A percentile compares a stretch with the other conserved stretches of the same genome.
These are phyloP conservation scores for Arabis hirsuta DNA, from an alignment of 345 rosid species.

Conservation along the genomic window DNA sequence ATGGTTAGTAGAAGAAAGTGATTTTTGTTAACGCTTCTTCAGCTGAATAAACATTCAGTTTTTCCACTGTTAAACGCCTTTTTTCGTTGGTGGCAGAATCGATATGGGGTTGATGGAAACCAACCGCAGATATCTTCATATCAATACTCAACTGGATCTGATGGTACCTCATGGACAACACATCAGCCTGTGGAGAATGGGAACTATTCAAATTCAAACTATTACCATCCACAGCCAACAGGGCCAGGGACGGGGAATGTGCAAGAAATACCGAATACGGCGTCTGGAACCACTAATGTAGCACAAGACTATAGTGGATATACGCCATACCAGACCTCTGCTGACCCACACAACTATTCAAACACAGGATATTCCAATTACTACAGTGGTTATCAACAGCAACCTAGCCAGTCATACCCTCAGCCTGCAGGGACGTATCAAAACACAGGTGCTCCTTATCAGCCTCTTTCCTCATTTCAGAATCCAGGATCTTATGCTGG, in stretches of 20 bases:
- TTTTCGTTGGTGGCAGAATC: slow-evolving; percentile 49
- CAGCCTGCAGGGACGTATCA: slow-evolving; percentile 93
- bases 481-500: slow-evolving; percentile 99
- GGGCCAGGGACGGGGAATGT: slow-evolving; percentile 49
- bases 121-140: slow-evolving; percentile 64
- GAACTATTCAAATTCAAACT: slow-evolving; percentile 51
- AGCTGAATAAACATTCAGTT: background rate
- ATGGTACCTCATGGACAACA: slow-evolving; percentile 57
- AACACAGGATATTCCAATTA: slow-evolving; percentile 75
- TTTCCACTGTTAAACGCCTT: slow-evolving; percentile 19
- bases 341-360: slow-evolving; percentile 74
- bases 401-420: slow-evolving; percentile 70
- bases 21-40: background rate
- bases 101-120: slow-evolving; percentile 62
- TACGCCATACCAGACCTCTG: slow-evolving; percentile 60
- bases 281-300: slow-evolving; percentile 58
- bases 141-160: slow-evolving; percentile 54
- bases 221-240: slow-evolving; percentile 60
- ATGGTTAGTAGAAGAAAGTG: background rate
- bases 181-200: slow-evolving; percentile 63
- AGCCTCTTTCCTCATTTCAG: slow-evolving; percentile 99
- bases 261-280: slow-evolving; percentile 59
- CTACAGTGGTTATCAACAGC: slow-evolving; percentile 83
- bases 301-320: slow-evolving; percentile 72
- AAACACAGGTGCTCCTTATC: slow-evolving; percentile 99